Base-by-base conservation (phyloP, 805 yeast species). In the Wickerhamiella brachini region DNA sequence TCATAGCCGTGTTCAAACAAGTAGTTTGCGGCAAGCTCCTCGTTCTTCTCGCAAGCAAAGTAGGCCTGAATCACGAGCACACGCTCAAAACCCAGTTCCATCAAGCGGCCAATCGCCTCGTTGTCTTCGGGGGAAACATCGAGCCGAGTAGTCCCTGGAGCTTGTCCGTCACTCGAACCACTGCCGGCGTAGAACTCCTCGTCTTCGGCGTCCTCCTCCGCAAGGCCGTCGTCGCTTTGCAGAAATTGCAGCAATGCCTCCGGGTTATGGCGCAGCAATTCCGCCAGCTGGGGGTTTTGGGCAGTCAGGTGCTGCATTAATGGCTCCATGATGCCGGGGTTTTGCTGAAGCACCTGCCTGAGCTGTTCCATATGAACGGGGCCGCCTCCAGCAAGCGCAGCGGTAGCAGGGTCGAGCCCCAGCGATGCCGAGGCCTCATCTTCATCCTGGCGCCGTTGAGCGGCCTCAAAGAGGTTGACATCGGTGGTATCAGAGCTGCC, bases 1-100 rank as follows among this genome's bases (percentile, higher is more conserved):
- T 29, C 39, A 18, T 51, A 39, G 34, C 69, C 73, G 51, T 71
- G 70, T 59, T 71, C 75, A 50, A 93, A 85, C 59, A 93, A 73
- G 63, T 87, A 78, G 70, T 93, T 93, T 21, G 97, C 98, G 44
- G 98, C 88, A 61, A 86, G 77, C 71, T 90, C 96, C 71, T 93
- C 98, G 68, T 93, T 87, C 71, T 88, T 90, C 63, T 93, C 98
- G 68, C 98, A 93, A 43, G 97, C 97, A 75, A 93, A 81, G 71
- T 86, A 93, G 29, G 94, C 95, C 71, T 89, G 95, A 54, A 88
- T 79, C 45, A 85, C 98, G 52, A 83, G 71, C 58, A 81, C 76
- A 58, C 95, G 78, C 58, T 87, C 95, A 62, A 93, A 93, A 0
- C 98, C 98, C 57, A 93, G 74, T 67, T 85, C 97, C 66, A 95